phyloP scores from a whole-genome alignment of 345 rosid genomes.

The Eucalyptus erythrocorys region DNA sequence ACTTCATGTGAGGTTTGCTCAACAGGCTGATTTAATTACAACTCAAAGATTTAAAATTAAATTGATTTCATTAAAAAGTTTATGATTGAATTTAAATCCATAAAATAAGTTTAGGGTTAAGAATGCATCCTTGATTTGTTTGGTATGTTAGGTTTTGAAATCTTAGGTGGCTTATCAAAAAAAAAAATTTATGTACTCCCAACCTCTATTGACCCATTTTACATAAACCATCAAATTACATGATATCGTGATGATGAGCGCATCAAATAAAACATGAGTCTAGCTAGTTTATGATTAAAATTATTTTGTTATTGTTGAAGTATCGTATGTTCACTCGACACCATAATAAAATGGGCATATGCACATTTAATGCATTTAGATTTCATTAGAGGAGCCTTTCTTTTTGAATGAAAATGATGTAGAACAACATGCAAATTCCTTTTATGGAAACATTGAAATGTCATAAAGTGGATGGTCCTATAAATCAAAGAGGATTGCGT shows the following conservation, averaged over 20 bases:
- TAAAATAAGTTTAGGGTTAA: background rate
- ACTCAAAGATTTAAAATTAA: background rate
- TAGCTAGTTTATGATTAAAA: background rate
- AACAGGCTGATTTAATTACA: background rate
- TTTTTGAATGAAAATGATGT: background rate
- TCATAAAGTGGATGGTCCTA: too few species aligned
- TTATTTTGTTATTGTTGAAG: background rate
- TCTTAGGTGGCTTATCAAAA: background rate
- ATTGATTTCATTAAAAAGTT: background rate
- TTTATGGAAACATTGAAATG: too few species aligned
- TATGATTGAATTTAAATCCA: background rate
- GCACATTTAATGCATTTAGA: background rate
- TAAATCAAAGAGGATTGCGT: too few species aligned
- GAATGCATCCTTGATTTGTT: background rate
- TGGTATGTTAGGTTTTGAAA: background rate
- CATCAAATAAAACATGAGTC: background rate
- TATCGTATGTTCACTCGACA: background rate
- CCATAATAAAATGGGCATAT: background rate
- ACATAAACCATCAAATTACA: accelerated
- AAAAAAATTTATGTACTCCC: background rate
- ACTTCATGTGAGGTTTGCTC: accelerated
- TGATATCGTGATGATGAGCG: background rate
- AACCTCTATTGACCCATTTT: background rate
- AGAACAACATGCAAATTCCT: too few species aligned
- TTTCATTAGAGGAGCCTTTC: background rate